These are phyloP conservation scores for Xylaria sp. DNA, from an alignment of 2,329 filamentous ascomycete genomes.

Conservation along the genomic window DNA sequence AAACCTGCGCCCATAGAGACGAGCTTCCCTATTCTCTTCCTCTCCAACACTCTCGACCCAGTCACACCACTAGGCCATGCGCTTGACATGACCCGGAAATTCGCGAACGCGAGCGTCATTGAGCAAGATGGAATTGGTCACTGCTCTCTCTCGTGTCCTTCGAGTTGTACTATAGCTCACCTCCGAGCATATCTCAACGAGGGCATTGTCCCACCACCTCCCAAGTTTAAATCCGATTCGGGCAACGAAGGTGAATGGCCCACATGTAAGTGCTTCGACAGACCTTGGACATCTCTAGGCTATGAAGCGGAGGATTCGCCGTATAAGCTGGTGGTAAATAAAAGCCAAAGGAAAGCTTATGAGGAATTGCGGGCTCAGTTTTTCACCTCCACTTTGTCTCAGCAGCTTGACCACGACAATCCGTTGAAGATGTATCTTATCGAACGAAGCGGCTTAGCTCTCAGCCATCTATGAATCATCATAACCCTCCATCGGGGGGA, in stretches of 20 bases:
- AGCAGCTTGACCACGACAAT: conserved; percentile 35
- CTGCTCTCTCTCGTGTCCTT: conserved; percentile 51
- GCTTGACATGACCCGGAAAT: conserved; percentile 54
- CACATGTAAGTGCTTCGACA: conserved; percentile 46
- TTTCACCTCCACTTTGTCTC: conserved; percentile 24
- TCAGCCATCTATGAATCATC: conserved; percentile 6
- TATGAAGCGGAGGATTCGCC: conserved; percentile 7
- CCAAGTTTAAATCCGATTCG: conserved; percentile 38
- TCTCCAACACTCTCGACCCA: conserved; percentile 68
- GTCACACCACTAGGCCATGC: conserved; percentile 66
- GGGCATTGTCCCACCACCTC: conserved; percentile 51
- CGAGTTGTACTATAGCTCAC: conserved; percentile 52
- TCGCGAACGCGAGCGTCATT: conserved; percentile 52
- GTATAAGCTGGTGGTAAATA: conserved; percentile 7
- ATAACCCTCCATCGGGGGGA: not conserved
- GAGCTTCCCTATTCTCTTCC: conserved; percentile 65
- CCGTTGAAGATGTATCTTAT: conserved; percentile 35
- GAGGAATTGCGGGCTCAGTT: conserved; percentile 33
- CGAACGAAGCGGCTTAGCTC: conserved; percentile 17
- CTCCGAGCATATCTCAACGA: conserved; percentile 52
- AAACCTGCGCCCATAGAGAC: conserved; percentile 54
- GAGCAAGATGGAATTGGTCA: conserved; percentile 54
- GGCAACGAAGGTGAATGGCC: conserved; percentile 42
- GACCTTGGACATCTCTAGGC: conserved; percentile 43
- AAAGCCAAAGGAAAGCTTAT: conserved; percentile 27